phyloP scores from a whole-genome alignment of 2,329 filamentous ascomycete genomes.

The Cytospora leucostoma region DNA sequence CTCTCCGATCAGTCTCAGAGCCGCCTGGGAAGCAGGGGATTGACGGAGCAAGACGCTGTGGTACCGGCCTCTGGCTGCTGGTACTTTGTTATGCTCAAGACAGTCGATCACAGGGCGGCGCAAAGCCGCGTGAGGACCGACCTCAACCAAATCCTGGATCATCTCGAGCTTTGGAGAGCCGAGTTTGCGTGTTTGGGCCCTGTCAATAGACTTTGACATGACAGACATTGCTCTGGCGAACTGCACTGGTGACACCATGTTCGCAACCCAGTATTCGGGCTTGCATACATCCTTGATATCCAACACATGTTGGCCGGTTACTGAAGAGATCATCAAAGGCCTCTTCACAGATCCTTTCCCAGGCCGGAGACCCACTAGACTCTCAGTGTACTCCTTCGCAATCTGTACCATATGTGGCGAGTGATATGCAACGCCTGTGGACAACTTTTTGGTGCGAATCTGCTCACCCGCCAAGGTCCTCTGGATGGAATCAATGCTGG shows the following conservation, averaged over 20 bases:
- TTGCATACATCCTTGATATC: background rate
- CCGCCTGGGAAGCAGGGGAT: background rate
- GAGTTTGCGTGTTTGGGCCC: too few relatives aligned
- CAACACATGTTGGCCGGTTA: background rate
- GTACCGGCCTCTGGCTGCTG: background rate
- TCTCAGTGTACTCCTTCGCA: background rate
- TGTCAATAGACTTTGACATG: background rate
- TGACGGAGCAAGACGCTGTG: background rate
- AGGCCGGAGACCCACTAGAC: background rate
- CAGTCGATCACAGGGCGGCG: background rate
- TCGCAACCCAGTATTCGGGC: background rate
- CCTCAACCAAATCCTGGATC: background rate
- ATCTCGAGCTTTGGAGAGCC: background rate
- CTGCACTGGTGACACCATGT: background rate
- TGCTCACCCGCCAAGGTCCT: background rate
- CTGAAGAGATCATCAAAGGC: background rate
- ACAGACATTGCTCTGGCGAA: background rate
- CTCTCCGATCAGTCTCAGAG: background rate
- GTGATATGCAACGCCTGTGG: background rate
- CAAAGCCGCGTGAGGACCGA: conserved; percentile 3
- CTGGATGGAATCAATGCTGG: background rate
- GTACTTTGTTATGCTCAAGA: background rate
- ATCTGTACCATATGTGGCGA: background rate
- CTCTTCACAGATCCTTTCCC: background rate
- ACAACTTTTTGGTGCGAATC: background rate